Percentiles rank a stretch among this genome's conserved stretches.
phyloP scores from a whole-genome alignment of 495 filamentous ascomycete genomes.

The Penicillium parvum region DNA sequence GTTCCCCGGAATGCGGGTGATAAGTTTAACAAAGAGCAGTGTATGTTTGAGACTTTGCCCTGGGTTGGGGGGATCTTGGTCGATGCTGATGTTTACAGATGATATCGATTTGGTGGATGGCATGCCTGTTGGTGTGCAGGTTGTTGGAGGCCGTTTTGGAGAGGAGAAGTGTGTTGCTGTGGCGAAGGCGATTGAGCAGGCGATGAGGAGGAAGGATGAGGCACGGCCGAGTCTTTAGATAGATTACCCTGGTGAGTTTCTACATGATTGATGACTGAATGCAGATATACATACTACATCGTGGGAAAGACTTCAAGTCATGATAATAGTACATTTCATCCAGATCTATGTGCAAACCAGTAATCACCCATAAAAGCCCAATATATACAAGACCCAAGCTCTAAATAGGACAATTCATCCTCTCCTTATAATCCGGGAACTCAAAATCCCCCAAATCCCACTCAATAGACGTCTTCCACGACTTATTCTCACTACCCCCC shows the following conservation, averaged over 20 bases:
- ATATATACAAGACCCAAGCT: background rate
- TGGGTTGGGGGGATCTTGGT: no score
- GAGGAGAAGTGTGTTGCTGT: constrained; percentile 47
- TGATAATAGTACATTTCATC: no score
- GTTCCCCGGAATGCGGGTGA: constrained; percentile 38
- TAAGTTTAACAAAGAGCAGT: constrained; percentile 41
- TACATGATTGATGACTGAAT: background rate
- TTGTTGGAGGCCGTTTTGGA: constrained; percentile 46
- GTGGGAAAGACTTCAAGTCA: no score
- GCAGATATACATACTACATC: background rate
- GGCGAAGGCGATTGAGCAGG: constrained; percentile 34
- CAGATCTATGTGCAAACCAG: background rate
- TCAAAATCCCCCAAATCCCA: constrained; percentile 27
- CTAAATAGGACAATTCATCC: constrained; percentile 25
- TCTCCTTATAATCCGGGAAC: constrained; percentile 27
- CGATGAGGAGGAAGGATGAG: constrained; percentile 12
- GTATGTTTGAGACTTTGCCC: constrained; percentile 19
- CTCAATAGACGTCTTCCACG: constrained; percentile 14
- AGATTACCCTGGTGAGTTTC: background rate
- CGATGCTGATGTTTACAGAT: constrained; percentile 21
- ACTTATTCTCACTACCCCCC: background rate
- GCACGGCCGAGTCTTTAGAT: constrained; percentile 12
- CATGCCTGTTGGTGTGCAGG: constrained; percentile 53
- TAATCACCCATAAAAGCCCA: background rate
- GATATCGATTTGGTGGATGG: constrained; percentile 44